Percentiles rank a stretch among this genome's conserved stretches.
These are phyloP conservation scores for Podospora didyma DNA, from an alignment of 495 filamentous ascomycete species.

Conservation along the genomic window DNA sequence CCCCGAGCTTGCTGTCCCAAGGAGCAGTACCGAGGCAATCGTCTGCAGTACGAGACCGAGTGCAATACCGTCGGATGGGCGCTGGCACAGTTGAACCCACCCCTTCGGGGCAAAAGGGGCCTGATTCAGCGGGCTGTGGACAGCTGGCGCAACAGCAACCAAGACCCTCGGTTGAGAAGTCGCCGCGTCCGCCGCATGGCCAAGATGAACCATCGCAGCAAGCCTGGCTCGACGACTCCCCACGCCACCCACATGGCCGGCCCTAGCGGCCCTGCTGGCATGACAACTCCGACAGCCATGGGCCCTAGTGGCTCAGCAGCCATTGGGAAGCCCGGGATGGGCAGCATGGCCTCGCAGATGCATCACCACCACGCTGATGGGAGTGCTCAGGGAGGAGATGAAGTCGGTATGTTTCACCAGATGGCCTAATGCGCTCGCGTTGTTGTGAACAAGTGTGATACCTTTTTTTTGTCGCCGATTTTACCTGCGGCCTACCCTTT, in stretches of 20 bases:
- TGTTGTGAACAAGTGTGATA: conserved; percentile 53
- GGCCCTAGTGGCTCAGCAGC: conserved; percentile 37
- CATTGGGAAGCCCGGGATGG: conserved; percentile 53
- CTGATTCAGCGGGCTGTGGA: conserved; percentile 96
- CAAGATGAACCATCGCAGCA: conserved; percentile 79
- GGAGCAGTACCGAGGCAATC: conserved; percentile 92
- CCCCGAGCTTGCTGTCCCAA: conserved; percentile 92
- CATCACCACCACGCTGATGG: conserved; percentile 72
- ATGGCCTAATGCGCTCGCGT: conserved; percentile 53
- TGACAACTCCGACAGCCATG: conserved; percentile 49
- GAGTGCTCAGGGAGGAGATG: conserved; percentile 65
- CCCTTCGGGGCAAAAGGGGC: conserved; percentile 85
- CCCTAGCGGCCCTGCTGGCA: conserved; percentile 51
- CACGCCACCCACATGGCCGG: conserved; percentile 45
- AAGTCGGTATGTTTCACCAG: conserved; percentile 95
- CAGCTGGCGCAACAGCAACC: conserved; percentile 98
- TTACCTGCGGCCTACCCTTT: conserved; percentile 17
- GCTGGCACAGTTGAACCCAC: conserved; percentile 85
- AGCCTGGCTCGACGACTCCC: conserved; percentile 48
- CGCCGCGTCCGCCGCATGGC: conserved; percentile 89
- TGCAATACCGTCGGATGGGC: conserved; percentile 99
- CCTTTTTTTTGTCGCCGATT: conserved; percentile 34
- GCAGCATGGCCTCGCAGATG: conserved; percentile 56
- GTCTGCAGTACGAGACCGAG: conserved; percentile 93
- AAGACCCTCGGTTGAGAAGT: conserved; percentile 86